Conservation (phyloP, 1,284 basidiomycete genomes). For the Sutorius eximius region DNA sequence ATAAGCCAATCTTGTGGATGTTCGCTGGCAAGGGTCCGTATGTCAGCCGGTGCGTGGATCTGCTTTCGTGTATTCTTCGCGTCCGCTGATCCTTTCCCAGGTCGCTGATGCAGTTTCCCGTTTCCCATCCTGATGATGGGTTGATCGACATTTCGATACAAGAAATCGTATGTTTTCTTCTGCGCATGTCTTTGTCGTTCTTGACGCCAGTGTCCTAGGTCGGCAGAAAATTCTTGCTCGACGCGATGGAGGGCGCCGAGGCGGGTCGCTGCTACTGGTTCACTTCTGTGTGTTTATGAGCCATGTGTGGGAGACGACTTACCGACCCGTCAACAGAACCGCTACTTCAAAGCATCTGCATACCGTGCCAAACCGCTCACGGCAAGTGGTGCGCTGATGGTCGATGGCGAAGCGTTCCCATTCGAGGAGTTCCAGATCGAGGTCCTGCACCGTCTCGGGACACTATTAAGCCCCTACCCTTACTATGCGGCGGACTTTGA, state of each 20-base stretch:
- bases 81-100: constrained; percentile 33
- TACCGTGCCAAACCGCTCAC: constrained; percentile 71
- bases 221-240: constrained; percentile 53
- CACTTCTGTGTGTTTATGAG: constrained; percentile 40
- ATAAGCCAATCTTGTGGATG: constrained; percentile 71
- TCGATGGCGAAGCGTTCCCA: constrained; percentile 86
- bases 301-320: not conserved
- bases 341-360: constrained; percentile 78
- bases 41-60: constrained; percentile 54
- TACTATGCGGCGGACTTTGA: constrained; percentile 59
- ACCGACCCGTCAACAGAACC: constrained; percentile 48
- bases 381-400: constrained; percentile 54
- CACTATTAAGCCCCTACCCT: constrained; percentile 70
- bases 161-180: constrained; percentile 48
- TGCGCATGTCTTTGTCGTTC: not conserved
- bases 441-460: constrained; percentile 70
- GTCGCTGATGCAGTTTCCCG: constrained; percentile 87
- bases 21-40: constrained; percentile 74
- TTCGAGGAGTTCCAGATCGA: constrained; percentile 86
- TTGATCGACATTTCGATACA: constrained; percentile 78
- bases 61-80: not conserved
- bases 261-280: constrained; percentile 71
- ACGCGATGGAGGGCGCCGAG: constrained; percentile 66
- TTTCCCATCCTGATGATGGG: constrained; percentile 77
- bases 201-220: constrained; percentile 37